phyloP scores from a whole-genome alignment of 2,329 filamentous ascomycete species.

The Hansfordia pulvinata region DNA sequence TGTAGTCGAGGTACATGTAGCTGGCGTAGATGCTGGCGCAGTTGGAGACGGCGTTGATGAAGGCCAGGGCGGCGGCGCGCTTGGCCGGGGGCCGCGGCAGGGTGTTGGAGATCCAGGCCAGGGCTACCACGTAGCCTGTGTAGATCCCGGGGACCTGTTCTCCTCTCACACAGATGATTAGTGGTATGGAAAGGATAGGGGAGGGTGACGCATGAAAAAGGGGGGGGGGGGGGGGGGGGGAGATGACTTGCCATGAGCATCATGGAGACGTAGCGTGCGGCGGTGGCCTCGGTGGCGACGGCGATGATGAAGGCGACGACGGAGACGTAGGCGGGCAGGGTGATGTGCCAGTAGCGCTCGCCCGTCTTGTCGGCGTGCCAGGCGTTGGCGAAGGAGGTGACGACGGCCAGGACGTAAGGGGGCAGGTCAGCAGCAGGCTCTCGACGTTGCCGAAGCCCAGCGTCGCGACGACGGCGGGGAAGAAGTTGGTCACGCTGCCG shows the following conservation, averaged over 20 bases:
- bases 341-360: slow-evolving; percentile 58
- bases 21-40: slow-evolving; percentile 55
- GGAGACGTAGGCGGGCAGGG: slow-evolving; percentile 44
- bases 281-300: slow-evolving; percentile 44
- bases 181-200: slow-evolving; percentile 3
- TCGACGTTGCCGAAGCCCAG: slow-evolving; percentile 47
- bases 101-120: slow-evolving; percentile 66
- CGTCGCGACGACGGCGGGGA: slow-evolving; percentile 56
- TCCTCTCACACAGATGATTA: too few relatives aligned
- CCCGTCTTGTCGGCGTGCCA: slow-evolving; percentile 60
- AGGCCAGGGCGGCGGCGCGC: slow-evolving; percentile 53
- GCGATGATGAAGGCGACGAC: slow-evolving; percentile 55
- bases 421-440: slow-evolving; percentile 51
- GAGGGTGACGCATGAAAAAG: slow-evolving; percentile 1
- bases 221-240: not conserved
- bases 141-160: slow-evolving; percentile 41
- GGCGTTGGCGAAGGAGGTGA: slow-evolving; percentile 50
- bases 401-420: slow-evolving; percentile 48
- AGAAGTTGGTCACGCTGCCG: slow-evolving; percentile 53
- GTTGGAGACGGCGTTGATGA: slow-evolving; percentile 64
- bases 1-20: slow-evolving; percentile 49
- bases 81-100: slow-evolving; percentile 66
- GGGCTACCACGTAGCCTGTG: slow-evolving; percentile 50
- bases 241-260: slow-evolving; percentile 48
- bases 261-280: slow-evolving; percentile 55